Evolutionary conservation across 495 filamentous ascomycete species (phyloP), one percentile per base, ranked within the genome.

Genomic region (Xylaria cubensis): DNA sequence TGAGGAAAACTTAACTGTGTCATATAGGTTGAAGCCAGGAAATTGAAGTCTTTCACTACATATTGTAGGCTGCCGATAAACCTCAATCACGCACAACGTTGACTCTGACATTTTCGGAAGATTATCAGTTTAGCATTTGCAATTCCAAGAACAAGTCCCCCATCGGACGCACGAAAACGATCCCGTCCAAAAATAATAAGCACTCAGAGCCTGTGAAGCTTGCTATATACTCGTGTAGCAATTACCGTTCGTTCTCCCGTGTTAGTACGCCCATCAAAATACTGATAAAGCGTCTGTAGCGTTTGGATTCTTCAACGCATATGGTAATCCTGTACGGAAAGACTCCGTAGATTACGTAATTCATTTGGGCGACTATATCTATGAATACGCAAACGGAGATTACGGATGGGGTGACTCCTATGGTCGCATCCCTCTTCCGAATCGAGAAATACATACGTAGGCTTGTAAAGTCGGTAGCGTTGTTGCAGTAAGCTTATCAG

Each of bases 281-380:
- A 19, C 56, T 79, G 62, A 77, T 55, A 15, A 0, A 36, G 13
- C 17, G 3, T 59, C 63, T 6, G 46, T 50, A 84, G 83, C 87
- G 9, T 86, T 86, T 70, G 87, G 86, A 17, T 90, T 85, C 74
- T 89, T 89, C 76, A 90, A 90, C 73, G 88, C 88, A 2, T 92
- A 84, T 73, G 89, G 90, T 15, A 92, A 92, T 73, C 81, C 88
- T 15, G 90, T 84, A 9, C 84, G 90, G 26, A 92, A 91, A 75
- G 88, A 90, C 73, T 84, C 83, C 12, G 88, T 91, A 2, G 89
- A 92, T 75, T 91, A 88, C 78, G 88, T 91, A 0, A 70, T 89
- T 67, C 88, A 90, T 73, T 81, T 91, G n/a, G 88, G 89, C 24
- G 90, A 92, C 77, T 91, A 91, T 75, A 89, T 91, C 74, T 91